phyloP scores from a whole-genome alignment of 352 stramenopile genomes.

The Phytopythium boreale region DNA sequence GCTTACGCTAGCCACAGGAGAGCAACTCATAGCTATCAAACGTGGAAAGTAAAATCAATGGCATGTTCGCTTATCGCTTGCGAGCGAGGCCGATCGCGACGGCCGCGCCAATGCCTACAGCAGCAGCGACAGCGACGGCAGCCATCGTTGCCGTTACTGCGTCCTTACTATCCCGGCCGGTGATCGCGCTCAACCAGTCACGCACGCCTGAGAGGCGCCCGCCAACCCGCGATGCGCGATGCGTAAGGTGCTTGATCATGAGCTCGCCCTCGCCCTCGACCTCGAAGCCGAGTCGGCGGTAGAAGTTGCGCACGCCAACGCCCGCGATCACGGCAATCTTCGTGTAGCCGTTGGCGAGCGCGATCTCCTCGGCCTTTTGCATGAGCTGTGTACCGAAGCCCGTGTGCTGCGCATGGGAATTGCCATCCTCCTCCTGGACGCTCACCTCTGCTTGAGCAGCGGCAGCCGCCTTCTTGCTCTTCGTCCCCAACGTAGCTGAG shows the following conservation, averaged over 20 bases:
- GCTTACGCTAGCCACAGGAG: neutral
- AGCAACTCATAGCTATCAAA: neutral
- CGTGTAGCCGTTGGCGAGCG: conserved; percentile 53
- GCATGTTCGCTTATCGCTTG: neutral
- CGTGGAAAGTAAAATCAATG: neutral
- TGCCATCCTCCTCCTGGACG: conserved; percentile 11
- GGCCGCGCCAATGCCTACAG: neutral
- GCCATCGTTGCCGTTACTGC: neutral
- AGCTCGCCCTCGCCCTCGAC: conserved; percentile 81
- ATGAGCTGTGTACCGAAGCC: conserved; percentile 89
- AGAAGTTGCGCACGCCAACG: conserved; percentile 91
- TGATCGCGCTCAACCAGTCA: neutral
- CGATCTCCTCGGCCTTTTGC: conserved; percentile 79
- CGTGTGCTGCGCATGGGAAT: conserved; percentile 79
- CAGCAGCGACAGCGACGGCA: neutral
- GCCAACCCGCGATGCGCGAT: neutral
- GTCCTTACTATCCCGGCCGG: neutral
- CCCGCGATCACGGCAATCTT: conserved; percentile 89
- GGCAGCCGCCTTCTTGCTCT: conserved; percentile 12
- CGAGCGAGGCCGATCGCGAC: neutral
- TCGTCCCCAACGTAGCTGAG: neutral
- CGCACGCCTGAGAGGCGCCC: neutral
- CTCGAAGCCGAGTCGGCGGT: conserved; percentile 86
- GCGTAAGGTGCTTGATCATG: conserved; percentile 80
- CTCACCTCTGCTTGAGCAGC: conserved; percentile 36